Conservation (phyloP, 1,284 basidiomycete genomes). For the Cutaneotrichosporon cutaneum region DNA sequence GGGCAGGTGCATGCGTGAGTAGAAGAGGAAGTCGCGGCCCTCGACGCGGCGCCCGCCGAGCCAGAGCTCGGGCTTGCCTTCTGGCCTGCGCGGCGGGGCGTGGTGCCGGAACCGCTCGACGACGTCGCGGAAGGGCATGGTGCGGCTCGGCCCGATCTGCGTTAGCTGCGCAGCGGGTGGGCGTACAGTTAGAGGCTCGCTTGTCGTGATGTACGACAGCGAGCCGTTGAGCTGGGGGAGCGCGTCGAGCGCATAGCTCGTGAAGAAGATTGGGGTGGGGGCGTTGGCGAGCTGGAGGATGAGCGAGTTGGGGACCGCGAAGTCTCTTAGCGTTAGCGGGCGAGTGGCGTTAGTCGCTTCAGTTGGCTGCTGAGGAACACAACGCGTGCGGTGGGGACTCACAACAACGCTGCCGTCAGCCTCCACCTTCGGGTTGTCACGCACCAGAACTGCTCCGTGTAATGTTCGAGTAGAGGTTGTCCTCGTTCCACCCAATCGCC, state of each 20-base stretch:
- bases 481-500: conserved; percentile 92
- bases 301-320: conserved; percentile 44
- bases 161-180: conserved; percentile 11
- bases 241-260: conserved; percentile 86
- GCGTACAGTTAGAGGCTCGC: conserved; percentile 66
- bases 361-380: background rate
- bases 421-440: background rate
- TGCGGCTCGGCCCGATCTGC: conserved; percentile 60
- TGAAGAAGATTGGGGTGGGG: conserved; percentile 84
- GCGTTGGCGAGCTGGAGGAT: conserved; percentile 77
- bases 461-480: conserved; percentile 87
- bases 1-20: conserved; percentile 88
- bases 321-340: conserved; percentile 33
- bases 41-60: conserved; percentile 72
- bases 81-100: conserved; percentile 71
- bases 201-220: conserved; percentile 88
- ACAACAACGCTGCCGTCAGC: conserved; percentile 46
- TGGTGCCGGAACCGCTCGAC: conserved; percentile 79
- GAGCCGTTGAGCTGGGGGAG: conserved; percentile 89
- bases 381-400: background rate
- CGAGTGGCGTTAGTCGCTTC: background rate
- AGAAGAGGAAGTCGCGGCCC: conserved; percentile 69
- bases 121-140: conserved; percentile 82
- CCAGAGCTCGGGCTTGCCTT: conserved; percentile 73
- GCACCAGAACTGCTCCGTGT: conserved; percentile 82